These are phyloP conservation scores for Ogataea corticis DNA, from an alignment of 805 yeast species.

Conservation along the genomic window DNA sequence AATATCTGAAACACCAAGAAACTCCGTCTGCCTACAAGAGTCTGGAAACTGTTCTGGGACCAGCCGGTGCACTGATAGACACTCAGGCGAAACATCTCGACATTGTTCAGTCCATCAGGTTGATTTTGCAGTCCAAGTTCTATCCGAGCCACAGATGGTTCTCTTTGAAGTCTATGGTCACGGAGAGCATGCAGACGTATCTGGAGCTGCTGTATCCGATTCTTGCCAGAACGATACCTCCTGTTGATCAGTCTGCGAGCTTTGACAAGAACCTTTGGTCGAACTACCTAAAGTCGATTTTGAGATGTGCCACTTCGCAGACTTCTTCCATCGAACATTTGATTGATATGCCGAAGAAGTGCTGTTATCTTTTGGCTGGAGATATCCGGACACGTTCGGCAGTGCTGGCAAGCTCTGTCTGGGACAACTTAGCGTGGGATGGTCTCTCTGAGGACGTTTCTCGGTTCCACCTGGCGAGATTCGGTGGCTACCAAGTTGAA, in stretches of 20 bases:
- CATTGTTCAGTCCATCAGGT: constrained; percentile 39
- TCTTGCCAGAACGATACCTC: constrained; percentile 52
- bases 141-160: constrained; percentile 76
- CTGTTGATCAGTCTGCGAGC: constrained; percentile 46
- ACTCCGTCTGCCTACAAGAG: constrained; percentile 10
- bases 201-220: constrained; percentile 54
- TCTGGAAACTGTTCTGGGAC: constrained; percentile 16
- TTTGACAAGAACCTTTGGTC: constrained; percentile 71
- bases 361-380: constrained; percentile 62
- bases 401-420: constrained; percentile 53
- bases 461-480: constrained; percentile 59
- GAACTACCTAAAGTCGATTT: constrained; percentile 55
- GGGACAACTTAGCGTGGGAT: constrained; percentile 75
- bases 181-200: constrained; percentile 55
- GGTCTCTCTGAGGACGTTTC: constrained; percentile 51
- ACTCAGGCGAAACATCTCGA: constrained; percentile 10
- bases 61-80: constrained; percentile 7
- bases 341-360: constrained; percentile 70
- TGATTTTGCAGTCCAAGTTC: constrained; percentile 53
- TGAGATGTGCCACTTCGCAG: constrained; percentile 62
- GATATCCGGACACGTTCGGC: constrained; percentile 64
- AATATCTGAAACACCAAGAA: constrained; percentile 3
- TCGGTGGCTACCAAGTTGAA: constrained; percentile 73
- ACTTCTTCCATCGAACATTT: constrained; percentile 70
- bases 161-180: constrained; percentile 58